phyloP scores from a whole-genome alignment of 345 rosid genomes.

The Trapa bicornis region DNA sequence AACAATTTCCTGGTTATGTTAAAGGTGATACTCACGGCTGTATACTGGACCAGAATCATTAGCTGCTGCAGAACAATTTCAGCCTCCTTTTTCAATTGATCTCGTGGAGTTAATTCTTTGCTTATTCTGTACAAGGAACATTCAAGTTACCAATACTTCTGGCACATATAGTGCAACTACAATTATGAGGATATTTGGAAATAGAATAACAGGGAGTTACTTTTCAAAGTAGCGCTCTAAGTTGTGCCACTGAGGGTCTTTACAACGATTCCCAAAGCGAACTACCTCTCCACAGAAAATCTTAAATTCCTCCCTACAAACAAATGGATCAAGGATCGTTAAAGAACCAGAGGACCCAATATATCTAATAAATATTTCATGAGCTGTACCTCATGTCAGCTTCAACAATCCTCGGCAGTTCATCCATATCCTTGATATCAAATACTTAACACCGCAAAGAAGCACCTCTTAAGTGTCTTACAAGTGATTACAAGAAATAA shows the following conservation, averaged over 20 bases:
- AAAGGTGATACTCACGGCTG: conserved; percentile 54
- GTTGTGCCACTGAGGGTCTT: conserved; percentile 94
- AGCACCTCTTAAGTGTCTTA: conserved; percentile 46
- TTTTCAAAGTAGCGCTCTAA: conserved; percentile 79
- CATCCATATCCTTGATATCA: conserved; percentile 65
- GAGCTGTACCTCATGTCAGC: conserved; percentile 60
- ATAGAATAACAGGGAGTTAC: conserved; percentile 22
- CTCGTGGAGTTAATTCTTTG: conserved; percentile 58
- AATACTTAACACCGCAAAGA: conserved; percentile 53
- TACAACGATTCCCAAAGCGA: conserved; percentile 87
- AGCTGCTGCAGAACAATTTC: conserved; percentile 43
- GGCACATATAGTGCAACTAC: background rate
- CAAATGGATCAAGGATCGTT: background rate
- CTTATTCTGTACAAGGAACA: conserved; percentile 30
- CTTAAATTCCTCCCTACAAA: conserved; percentile 67
- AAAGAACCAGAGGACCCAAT: background rate
- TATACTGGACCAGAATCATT: conserved; percentile 60
- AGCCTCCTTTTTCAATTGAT: conserved; percentile 58
- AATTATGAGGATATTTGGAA: background rate
- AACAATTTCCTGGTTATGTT: background rate
- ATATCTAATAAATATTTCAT: conserved; percentile 1
- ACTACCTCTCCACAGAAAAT: conserved; percentile 80
- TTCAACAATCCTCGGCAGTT: conserved; percentile 56
- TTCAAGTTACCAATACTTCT: background rate
- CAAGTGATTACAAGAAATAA: background rate